These are phyloP conservation scores for Termitomyces sp. DNA, from an alignment of 768 basidiomycete genomes.

Conservation along the genomic window DNA sequence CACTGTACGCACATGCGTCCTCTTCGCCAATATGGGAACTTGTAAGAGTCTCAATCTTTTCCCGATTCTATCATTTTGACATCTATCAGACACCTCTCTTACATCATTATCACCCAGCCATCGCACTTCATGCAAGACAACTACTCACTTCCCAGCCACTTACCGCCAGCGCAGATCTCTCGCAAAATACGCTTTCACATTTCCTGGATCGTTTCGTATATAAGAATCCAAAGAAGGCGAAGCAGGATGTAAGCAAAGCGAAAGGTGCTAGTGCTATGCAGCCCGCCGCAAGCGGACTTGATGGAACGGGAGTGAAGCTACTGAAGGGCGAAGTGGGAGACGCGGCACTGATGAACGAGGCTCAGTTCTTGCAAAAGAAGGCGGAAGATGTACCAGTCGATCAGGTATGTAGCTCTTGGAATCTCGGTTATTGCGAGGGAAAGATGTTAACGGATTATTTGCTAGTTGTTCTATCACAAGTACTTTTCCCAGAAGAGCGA, in stretches of 20 bases:
- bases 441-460: neutral
- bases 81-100: conserved; percentile 64
- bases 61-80: neutral
- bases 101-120: conserved; percentile 85
- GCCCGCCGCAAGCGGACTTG: conserved; percentile 68
- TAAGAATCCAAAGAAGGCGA: conserved; percentile 83
- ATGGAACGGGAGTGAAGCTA: conserved; percentile 64
- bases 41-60: conserved; percentile 35
- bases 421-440: neutral
- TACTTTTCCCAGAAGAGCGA: conserved; percentile 75
- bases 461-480: conserved; percentile 83
- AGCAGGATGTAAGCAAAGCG: conserved; percentile 27
- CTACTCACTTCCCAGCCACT: conserved; percentile 68
- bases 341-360: conserved; percentile 60
- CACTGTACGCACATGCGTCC: conserved; percentile 77
- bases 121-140: conserved; percentile 82
- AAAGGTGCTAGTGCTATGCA: conserved; percentile 95
- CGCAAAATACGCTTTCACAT: conserved; percentile 87
- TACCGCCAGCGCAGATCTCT: conserved; percentile 81
- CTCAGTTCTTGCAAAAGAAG: conserved; percentile 64
- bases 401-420: conserved; percentile 48
- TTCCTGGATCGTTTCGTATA: conserved; percentile 98
- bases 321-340: conserved; percentile 48
- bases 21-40: conserved; percentile 86
- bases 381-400: conserved; percentile 78